Conservation (phyloP, 495 filamentous ascomycete species). For the Neurospora tetraspora region DNA sequence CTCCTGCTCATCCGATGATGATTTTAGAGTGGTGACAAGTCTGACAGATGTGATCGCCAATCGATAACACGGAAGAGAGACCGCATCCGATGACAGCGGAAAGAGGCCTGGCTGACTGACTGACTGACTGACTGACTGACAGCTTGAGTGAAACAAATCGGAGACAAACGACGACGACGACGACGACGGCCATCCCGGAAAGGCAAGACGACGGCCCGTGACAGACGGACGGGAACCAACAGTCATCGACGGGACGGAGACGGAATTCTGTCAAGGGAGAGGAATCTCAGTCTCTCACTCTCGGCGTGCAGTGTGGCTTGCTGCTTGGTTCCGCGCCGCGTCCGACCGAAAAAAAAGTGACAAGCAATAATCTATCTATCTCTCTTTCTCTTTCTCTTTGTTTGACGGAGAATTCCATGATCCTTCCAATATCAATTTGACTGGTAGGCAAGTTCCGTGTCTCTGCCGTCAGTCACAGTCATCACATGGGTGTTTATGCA, state of each 20-base stretch:
- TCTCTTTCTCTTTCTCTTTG: neutral
- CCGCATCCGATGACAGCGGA: neutral
- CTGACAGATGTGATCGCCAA: neutral
- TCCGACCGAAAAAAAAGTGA: neutral
- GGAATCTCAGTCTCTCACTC: neutral
- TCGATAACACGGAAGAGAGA: neutral
- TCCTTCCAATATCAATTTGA: neutral
- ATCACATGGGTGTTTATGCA: neutral
- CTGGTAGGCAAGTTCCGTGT: neutral
- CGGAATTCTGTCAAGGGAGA: neutral
- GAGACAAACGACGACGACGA: neutral
- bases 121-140: neutral
- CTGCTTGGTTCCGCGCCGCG: neutral
- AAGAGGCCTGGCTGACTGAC: neutral
- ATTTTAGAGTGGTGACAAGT: neutral
- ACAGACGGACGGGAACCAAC: neutral
- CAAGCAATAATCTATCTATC: neutral
- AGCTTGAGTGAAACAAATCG: neutral
- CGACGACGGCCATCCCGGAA: neutral
- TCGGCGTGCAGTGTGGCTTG: neutral
- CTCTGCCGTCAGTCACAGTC: neutral
- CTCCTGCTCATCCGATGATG: neutral
- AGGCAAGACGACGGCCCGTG: neutral
- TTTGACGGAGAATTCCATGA: neutral
- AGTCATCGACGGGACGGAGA: neutral